These are phyloP conservation scores for Nigrospora oryzae DNA, from an alignment of 2,329 filamentous ascomycete species.

Conservation along the genomic window DNA sequence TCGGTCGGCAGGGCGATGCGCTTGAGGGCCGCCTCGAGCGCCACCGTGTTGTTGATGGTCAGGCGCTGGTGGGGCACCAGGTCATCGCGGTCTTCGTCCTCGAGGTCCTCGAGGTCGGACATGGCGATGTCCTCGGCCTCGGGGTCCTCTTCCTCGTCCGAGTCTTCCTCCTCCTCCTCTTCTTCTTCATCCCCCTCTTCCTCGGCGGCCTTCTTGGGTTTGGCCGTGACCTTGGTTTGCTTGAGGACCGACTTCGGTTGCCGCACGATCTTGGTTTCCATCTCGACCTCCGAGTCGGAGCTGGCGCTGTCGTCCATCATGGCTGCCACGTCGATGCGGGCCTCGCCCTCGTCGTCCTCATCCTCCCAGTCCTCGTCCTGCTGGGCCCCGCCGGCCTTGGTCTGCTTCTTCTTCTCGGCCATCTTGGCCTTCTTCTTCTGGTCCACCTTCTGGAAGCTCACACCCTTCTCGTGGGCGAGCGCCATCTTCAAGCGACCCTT, in stretches of 20 bases:
- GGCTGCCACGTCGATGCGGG: constrained; percentile 40
- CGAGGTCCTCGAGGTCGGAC: constrained; percentile 72
- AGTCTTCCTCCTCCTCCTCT: constrained; percentile 39
- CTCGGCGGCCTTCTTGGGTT: constrained; percentile 30
- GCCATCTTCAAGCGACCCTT: constrained; percentile 32
- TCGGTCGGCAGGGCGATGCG: constrained; percentile 66
- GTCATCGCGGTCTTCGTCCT: constrained; percentile 77
- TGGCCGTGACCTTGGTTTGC: constrained; percentile 24
- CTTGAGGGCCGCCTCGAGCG: constrained; percentile 70
- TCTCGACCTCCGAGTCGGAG: constrained; percentile 66
- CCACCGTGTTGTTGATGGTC: constrained; percentile 94
- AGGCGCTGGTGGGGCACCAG: constrained; percentile 84
- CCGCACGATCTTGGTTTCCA: constrained; percentile 62
- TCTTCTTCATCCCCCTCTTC: constrained; percentile 26
- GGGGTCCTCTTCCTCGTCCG: constrained; percentile 58
- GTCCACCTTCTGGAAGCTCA: constrained; percentile 23
- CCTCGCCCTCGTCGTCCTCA: constrained; percentile 13
- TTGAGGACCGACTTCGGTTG: constrained; percentile 33
- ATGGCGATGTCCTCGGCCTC: constrained; percentile 84
- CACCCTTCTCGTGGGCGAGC: constrained; percentile 26
- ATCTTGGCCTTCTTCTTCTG: constrained; percentile 7
- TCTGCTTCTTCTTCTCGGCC: constrained; percentile 17
- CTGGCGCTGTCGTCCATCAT: constrained; percentile 51
- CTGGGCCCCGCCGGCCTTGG: constrained; percentile 9
- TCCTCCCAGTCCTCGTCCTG: constrained; percentile 14